Conservation (phyloP, 2,329 filamentous ascomycete species). For the Sarocladium kiliense region DNA sequence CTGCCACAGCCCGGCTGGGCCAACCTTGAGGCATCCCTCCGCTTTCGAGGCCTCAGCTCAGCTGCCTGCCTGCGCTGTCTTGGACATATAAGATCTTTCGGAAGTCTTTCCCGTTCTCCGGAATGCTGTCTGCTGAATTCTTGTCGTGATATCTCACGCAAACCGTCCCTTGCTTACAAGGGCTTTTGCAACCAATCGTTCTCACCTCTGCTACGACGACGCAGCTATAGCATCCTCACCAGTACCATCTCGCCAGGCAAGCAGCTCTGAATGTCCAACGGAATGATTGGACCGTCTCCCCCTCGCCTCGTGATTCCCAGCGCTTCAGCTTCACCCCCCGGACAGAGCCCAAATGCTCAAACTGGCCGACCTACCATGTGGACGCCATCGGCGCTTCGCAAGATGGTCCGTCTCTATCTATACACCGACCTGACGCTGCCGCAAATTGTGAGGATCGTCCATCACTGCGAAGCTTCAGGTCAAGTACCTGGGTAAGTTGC, state of each 20-base stretch:
- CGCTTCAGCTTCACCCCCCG: constrained; percentile 2
- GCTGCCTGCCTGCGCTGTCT: neutral
- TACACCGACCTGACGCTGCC: constrained; percentile 49
- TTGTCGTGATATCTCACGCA: neutral
- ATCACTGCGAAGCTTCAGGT: constrained; percentile 30
- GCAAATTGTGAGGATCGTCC: constrained; percentile 44
- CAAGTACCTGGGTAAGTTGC: constrained; percentile 42
- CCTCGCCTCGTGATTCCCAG: neutral
- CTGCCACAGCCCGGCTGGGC: neutral
- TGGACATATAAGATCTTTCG: neutral
- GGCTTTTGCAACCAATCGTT: neutral
- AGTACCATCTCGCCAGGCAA: neutral
- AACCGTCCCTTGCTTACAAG: neutral
- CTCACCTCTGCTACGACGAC: neutral
- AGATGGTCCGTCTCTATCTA: constrained; percentile 50
- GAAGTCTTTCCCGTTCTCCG: neutral
- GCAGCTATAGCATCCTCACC: no score
- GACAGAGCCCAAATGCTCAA: constrained; percentile 17
- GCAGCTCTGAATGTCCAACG: neutral
- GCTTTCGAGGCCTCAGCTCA: neutral
- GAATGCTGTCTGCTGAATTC: neutral
- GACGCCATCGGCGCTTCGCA: constrained; percentile 47
- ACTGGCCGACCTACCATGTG: constrained; percentile 52
- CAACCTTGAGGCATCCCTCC: neutral
- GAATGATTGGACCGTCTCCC: constrained; percentile 6